These are phyloP conservation scores for Spergularia marina DNA, from an alignment of 148 eudicot genomes.

Conservation along the genomic window DNA sequence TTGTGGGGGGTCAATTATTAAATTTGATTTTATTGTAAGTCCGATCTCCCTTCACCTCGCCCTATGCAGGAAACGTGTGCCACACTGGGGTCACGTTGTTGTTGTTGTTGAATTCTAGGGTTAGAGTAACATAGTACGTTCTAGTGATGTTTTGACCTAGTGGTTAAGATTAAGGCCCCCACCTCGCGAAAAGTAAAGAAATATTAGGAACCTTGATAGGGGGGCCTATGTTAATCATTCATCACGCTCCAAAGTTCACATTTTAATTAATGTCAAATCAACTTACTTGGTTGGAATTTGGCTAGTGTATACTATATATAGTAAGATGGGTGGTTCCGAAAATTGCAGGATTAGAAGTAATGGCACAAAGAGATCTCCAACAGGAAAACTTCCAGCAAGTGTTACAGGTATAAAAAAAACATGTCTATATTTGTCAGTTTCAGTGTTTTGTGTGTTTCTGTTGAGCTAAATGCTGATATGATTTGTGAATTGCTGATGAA, in stretches of 20 bases:
- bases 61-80: too few relatives aligned
- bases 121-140: too few relatives aligned
- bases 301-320: constrained; percentile 2
- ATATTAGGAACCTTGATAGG: too few relatives aligned
- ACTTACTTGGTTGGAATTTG: not conserved
- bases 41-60: too few relatives aligned
- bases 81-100: too few relatives aligned
- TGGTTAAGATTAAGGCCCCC: too few relatives aligned
- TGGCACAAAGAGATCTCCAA: constrained; percentile 60
- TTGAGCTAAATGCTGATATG: not conserved
- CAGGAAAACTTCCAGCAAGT: constrained; percentile 58
- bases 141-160: too few relatives aligned
- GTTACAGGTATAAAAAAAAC: constrained; percentile 42
- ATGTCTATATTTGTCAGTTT: not conserved
- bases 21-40: too few relatives aligned
- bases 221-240: not conserved
- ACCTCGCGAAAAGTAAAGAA: too few relatives aligned
- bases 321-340: not conserved
- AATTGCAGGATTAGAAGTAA: constrained; percentile 49
- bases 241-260: constrained; percentile 14
- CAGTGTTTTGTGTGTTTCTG: constrained; percentile 7
- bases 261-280: not conserved
- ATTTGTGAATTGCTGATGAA: not conserved
- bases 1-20: too few relatives aligned
- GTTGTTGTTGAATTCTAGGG: too few relatives aligned